Conservation (phyloP, 495 filamentous ascomycete genomes). For the Hyaloscypha variabilis region DNA sequence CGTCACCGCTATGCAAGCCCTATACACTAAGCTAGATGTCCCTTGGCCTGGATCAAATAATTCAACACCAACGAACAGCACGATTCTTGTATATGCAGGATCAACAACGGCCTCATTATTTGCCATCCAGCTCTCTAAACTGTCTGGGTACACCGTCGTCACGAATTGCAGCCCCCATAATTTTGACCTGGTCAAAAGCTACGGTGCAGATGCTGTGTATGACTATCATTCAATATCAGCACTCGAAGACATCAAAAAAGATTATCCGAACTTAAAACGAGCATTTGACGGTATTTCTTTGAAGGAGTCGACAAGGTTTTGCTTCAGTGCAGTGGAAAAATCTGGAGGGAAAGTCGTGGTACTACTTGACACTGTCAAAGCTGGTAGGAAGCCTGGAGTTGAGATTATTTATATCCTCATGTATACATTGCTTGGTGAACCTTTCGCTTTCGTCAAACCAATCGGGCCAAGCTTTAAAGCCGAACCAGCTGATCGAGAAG, state of each 20-base stretch:
- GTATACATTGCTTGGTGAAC: background rate
- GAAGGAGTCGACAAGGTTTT: slow-evolving; percentile 6
- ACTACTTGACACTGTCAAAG: background rate
- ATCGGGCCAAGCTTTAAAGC: slow-evolving; percentile 2
- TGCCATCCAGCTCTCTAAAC: slow-evolving; percentile 58
- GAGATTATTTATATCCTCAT: background rate
- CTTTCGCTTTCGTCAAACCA: slow-evolving; percentile 5
- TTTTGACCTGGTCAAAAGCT: slow-evolving; percentile 48
- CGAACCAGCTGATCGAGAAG: background rate
- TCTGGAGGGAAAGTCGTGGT: slow-evolving; percentile 9
- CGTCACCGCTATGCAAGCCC: slow-evolving; percentile 45
- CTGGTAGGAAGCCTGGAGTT: slow-evolving; percentile 9
- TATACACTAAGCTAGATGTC: slow-evolving; percentile 44
- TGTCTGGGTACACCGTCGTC: slow-evolving; percentile 60
- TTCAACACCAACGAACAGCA: background rate
- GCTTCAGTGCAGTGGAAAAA: slow-evolving; percentile 3
- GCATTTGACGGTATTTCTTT: slow-evolving; percentile 13
- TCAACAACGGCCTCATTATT: slow-evolving; percentile 58
- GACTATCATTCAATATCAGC: slow-evolving; percentile 46
- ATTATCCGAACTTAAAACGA: background rate
- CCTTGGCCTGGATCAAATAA: slow-evolving; percentile 11
- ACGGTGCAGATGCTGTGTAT: slow-evolving; percentile 58
- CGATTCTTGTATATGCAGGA: slow-evolving; percentile 64
- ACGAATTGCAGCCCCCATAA: slow-evolving; percentile 55
- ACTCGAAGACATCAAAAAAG: slow-evolving; percentile 10